Percentiles rank a stretch among this genome's conserved stretches.
Conservation (phyloP, 2,329 filamentous ascomycete species). For the Pseudogymnoascus sp. region DNA sequence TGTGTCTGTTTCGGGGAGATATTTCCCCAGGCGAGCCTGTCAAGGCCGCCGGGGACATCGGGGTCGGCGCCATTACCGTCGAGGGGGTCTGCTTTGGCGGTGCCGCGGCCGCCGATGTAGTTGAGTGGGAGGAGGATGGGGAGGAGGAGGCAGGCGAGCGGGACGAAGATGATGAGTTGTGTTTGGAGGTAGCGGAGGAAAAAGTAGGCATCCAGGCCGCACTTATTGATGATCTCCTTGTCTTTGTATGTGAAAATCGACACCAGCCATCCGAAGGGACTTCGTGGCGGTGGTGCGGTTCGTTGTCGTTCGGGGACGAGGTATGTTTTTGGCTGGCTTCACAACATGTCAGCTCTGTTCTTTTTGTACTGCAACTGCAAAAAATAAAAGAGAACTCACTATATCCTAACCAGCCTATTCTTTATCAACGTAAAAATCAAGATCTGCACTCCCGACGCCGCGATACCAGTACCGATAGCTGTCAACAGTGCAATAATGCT, state of each 20-base stretch:
- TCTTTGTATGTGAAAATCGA: constrained; percentile 62
- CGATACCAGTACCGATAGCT: constrained; percentile 25
- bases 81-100: constrained; percentile 22
- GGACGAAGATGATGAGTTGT: constrained; percentile 85
- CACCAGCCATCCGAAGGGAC: constrained; percentile 42
- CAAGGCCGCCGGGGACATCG: constrained; percentile 49
- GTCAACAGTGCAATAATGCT: constrained; percentile 27
- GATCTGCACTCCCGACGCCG: constrained; percentile 41
- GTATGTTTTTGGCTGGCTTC: constrained; percentile 74
- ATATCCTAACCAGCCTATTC: constrained; percentile 74
- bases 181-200: constrained; percentile 86
- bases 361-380: constrained; percentile 10
- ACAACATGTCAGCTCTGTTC: constrained; percentile 15
- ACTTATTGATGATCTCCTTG: constrained; percentile 86
- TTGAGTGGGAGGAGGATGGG: constrained; percentile 86
- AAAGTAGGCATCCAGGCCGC: constrained; percentile 93
- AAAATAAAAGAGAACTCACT: constrained; percentile 45
- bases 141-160: constrained; percentile 68
- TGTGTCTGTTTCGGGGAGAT: constrained; percentile 57
- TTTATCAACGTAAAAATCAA: constrained; percentile 69
- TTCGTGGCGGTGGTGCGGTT: constrained; percentile 63
- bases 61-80: constrained; percentile 33
- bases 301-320: constrained; percentile 79
- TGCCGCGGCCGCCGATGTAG: constrained; percentile 57
- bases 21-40: constrained; percentile 83